Conservation (phyloP, 2,329 filamentous ascomycete genomes). For the Xylariaceae sp. region DNA sequence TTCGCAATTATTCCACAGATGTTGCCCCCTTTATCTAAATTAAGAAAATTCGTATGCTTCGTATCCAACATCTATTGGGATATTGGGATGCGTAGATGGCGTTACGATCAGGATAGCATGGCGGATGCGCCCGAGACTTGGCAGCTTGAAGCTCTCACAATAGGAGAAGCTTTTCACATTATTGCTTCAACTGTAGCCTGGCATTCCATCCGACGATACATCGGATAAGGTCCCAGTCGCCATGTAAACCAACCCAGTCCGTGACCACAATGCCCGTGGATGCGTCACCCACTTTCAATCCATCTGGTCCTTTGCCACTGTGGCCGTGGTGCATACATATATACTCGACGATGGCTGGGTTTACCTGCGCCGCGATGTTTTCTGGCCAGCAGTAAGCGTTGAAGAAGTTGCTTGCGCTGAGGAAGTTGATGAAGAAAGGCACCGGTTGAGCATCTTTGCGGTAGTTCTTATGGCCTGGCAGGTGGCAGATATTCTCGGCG, state of each 20-base stretch:
- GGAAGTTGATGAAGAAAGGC: conserved; percentile 84
- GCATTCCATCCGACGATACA: conserved; percentile 91
- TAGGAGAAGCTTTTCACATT: conserved; percentile 11
- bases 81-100: neutral
- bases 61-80: neutral
- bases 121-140: neutral
- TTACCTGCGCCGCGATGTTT: conserved; percentile 79
- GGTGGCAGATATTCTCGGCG: conserved; percentile 44
- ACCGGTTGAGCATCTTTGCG: conserved; percentile 31
- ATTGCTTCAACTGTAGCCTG: conserved; percentile 48
- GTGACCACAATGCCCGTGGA: conserved; percentile 84
- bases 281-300: conserved; percentile 59
- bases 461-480: conserved; percentile 35
- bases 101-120: neutral
- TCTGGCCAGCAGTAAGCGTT: conserved; percentile 89
- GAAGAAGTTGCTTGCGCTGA: conserved; percentile 92
- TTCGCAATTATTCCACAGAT: neutral
- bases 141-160: neutral
- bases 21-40: neutral
- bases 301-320: conserved; percentile 44
- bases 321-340: conserved; percentile 54
- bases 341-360: conserved; percentile 66
- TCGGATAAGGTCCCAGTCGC: conserved; percentile 84
- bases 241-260: conserved; percentile 84
- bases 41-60: neutral